Evolutionary conservation across 2,329 filamentous ascomycete genomes (phyloP).

Genomic region (Fusarium siculi): DNA sequence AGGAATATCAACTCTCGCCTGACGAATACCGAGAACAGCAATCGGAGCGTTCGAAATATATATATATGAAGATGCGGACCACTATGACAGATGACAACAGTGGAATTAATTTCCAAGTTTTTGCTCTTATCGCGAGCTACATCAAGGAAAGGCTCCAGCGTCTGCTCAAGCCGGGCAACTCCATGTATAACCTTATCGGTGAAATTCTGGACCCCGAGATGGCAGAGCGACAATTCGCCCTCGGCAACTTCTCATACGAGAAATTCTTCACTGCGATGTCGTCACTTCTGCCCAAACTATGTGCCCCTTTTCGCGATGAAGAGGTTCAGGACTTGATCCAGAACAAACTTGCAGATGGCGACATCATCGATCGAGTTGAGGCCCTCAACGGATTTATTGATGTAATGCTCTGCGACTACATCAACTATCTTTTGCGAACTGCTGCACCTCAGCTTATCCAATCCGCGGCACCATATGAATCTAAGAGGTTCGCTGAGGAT

Average conservation of each 20-base stretch:
- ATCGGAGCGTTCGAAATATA: slow-evolving; percentile 57
- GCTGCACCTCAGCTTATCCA: slow-evolving; percentile 77
- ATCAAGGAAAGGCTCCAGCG: slow-evolving; percentile 78
- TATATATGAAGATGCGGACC: slow-evolving; percentile 68
- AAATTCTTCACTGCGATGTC: slow-evolving; percentile 83
- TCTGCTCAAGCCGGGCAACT: slow-evolving; percentile 75
- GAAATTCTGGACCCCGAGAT: slow-evolving; percentile 80
- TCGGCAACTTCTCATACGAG: slow-evolving; percentile 82
- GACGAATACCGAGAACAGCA: slow-evolving; percentile 69
- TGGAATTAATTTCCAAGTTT: slow-evolving; percentile 73
- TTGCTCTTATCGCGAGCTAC: slow-evolving; percentile 75
- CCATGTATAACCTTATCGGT: slow-evolving; percentile 78
- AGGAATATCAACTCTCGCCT: slow-evolving; percentile 77
- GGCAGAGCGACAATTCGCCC: slow-evolving; percentile 73
- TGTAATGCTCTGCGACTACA: slow-evolving; percentile 81
- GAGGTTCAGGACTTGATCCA: slow-evolving; percentile 76
- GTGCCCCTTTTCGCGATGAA: slow-evolving; percentile 81
- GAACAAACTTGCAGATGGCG: slow-evolving; percentile 67
- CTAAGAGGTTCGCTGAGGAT: slow-evolving; percentile 75
- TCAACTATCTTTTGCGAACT: slow-evolving; percentile 81
- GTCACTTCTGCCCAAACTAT: slow-evolving; percentile 79
- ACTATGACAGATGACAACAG: slow-evolving; percentile 74
- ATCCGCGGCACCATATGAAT: slow-evolving; percentile 78
- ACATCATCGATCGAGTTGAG: slow-evolving; percentile 80
- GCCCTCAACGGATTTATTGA: slow-evolving; percentile 81